phyloP scores from a whole-genome alignment of 768 basidiomycete genomes.

The Kwoniella sp. region DNA sequence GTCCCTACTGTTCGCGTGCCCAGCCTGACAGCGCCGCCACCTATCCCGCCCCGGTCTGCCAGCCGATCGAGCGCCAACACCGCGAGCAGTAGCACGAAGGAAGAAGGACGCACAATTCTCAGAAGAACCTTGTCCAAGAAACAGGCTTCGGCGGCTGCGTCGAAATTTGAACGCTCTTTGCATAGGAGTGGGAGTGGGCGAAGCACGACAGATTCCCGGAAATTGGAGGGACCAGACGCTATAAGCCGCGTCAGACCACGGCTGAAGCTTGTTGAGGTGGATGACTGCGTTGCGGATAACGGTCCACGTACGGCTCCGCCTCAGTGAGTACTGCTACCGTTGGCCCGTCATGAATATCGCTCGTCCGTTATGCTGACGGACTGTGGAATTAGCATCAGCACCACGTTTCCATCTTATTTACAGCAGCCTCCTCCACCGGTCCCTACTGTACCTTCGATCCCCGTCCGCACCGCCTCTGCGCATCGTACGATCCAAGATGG shows the following conservation, averaged over 20 bases:
- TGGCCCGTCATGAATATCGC: too few species aligned
- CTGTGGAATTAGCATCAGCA: conserved; percentile 1
- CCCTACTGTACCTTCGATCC: not conserved
- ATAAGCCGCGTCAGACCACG: too few species aligned
- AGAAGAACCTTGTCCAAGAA: not conserved
- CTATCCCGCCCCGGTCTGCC: conserved; percentile 10
- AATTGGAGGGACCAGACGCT: too few species aligned
- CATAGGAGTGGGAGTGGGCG: conserved; percentile 1
- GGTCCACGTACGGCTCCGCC: too few species aligned
- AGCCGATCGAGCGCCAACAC: not conserved
- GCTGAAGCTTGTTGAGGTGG: too few species aligned
- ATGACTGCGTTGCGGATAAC: too few species aligned
- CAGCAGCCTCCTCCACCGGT: not conserved
- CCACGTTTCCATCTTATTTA: not conserved
- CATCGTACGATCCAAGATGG: not conserved
- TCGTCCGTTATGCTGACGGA: too few species aligned
- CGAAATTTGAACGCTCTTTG: not conserved
- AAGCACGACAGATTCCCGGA: too few species aligned
- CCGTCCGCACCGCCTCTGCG: not conserved
- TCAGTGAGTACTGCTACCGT: too few species aligned
- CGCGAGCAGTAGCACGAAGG: not conserved
- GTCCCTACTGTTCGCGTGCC: not conserved
- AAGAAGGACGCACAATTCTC: not conserved
- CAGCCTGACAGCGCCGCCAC: too few species aligned
- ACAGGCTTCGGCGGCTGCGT: not conserved